Conservation (phyloP, 2,329 filamentous ascomycete genomes). For the Ceratocystis cubensis region DNA sequence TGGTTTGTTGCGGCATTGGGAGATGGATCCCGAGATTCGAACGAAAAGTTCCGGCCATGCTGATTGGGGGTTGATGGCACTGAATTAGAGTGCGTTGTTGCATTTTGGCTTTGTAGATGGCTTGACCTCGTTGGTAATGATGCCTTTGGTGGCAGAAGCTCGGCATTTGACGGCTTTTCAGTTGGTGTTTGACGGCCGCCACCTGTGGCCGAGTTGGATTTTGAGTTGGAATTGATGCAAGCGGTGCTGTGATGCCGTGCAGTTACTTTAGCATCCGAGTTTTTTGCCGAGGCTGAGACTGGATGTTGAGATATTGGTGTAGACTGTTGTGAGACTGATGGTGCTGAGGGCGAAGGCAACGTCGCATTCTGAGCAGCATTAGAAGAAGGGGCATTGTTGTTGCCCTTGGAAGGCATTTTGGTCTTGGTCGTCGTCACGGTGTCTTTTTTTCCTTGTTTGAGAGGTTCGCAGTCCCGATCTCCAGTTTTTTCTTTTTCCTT, state of each 20-base stretch:
- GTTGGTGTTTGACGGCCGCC: conserved; percentile 13
- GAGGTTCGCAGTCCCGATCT: neutral
- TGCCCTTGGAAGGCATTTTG: conserved; percentile 20
- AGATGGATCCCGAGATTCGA: conserved; percentile 66
- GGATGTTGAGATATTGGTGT: neutral
- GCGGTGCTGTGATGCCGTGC: neutral
- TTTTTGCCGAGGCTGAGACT: neutral
- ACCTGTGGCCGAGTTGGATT: neutral
- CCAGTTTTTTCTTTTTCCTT: conserved; percentile 5
- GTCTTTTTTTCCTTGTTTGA: conserved; percentile 9
- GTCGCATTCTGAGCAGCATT: conserved; percentile 8
- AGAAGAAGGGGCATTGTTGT: conserved; percentile 12
- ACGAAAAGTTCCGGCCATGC: conserved; percentile 68
- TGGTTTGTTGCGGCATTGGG: conserved; percentile 64
- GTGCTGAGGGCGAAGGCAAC: conserved; percentile 1
- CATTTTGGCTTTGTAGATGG: conserved; percentile 21
- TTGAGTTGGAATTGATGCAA: neutral
- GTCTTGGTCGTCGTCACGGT: neutral
- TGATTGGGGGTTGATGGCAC: conserved; percentile 90
- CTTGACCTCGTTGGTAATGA: conserved; percentile 24
- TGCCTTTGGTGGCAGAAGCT: conserved; percentile 24
- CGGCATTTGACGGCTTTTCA: conserved; percentile 30
- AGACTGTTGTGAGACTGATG: neutral
- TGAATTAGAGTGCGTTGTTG: conserved; percentile 58
- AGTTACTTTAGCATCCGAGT: neutral